Evolutionary conservation across 352 stramenopile genomes (phyloP), one percentile per base, ranked within the genome.

Genomic region (Globisporangium camurandrum): DNA sequence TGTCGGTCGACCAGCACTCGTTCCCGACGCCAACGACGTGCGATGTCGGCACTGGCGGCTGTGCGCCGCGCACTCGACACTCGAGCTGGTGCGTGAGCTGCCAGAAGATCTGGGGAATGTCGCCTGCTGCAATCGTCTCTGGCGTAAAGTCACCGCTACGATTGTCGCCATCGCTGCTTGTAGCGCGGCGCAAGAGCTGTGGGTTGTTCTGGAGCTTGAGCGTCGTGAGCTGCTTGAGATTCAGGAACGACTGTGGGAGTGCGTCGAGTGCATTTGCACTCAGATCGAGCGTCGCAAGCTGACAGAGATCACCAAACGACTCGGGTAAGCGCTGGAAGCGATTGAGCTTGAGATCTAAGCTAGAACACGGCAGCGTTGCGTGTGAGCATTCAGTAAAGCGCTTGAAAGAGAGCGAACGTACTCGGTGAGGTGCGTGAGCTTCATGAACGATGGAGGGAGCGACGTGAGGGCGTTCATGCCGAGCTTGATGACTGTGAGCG

Each of bases 271-370:
- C 45, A 37, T 90, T 90, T n/a, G 74, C 65, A 43, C 74, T 87
- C 38, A 78, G 26, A 27, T 91, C 76, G 10, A 91, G 50, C 2
- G 57, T 43, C 0, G 61, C 51, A 8, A 88, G 62, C 2, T 61
- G 64, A 3, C 47, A 42, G 2, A 91, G 49, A n/a, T 65, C 54
- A 11, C 75, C 72, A 39, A 91, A 62, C 10, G 63, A 44, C 4
- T 64, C 50, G 0, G 75, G 75, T 0, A 91, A 49, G 16, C 52
- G 38, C 52, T 60, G 51, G 40, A 91, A 61, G 0, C 72, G 72
- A 62, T 91, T 91, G 24, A 88, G 57, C 48, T 88, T 91, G 17
- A 88, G 43, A 54, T 91, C 79, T 23, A 88, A 56, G 23, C 72
- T 85, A 58, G 27, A 1, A 51, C 28, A 27, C 19, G 38, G 11